Conservation (phyloP, 495 filamentous ascomycete species). For the Venustampulla echinocandica region DNA sequence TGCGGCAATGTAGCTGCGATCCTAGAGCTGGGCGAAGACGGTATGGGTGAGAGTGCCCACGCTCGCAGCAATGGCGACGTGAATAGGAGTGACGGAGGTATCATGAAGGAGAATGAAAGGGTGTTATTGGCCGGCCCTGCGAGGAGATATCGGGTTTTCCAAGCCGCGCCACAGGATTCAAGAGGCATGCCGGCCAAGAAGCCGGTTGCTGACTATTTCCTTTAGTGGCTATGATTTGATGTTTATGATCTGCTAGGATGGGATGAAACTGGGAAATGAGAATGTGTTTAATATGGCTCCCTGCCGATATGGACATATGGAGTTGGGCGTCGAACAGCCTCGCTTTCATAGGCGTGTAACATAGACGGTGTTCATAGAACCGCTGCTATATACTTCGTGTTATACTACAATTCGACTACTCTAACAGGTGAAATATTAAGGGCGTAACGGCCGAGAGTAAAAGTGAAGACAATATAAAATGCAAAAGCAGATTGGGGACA, state of each 20-base stretch:
- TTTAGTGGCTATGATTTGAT: constrained; percentile 42
- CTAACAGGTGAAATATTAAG: too few relatives aligned
- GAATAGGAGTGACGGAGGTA: constrained; percentile 42
- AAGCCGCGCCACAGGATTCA: constrained; percentile 92
- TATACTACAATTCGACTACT: too few relatives aligned
- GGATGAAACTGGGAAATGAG: too few relatives aligned
- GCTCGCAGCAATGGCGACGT: constrained; percentile 74
- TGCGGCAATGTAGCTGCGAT: constrained; percentile 97
- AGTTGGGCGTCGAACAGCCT: too few relatives aligned
- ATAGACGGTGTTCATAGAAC: too few relatives aligned
- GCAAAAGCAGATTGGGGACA: too few relatives aligned
- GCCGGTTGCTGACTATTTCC: constrained; percentile 94
- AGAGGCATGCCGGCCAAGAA: constrained; percentile 99
- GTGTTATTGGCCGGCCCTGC: constrained; percentile 59
- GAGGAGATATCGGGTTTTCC: constrained; percentile 88
- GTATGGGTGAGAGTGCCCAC: constrained; percentile 58
- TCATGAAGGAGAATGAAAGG: constrained; percentile 21
- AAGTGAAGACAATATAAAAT: too few relatives aligned
- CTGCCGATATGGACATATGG: too few relatives aligned
- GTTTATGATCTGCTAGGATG: background rate
- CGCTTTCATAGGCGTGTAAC: too few relatives aligned
- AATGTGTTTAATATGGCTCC: too few relatives aligned
- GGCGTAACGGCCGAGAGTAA: too few relatives aligned
- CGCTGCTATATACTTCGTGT: too few relatives aligned
- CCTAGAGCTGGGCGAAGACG: constrained; percentile 84